Conservation (phyloP, 768 basidiomycete species). For the Podaxis sp. region DNA sequence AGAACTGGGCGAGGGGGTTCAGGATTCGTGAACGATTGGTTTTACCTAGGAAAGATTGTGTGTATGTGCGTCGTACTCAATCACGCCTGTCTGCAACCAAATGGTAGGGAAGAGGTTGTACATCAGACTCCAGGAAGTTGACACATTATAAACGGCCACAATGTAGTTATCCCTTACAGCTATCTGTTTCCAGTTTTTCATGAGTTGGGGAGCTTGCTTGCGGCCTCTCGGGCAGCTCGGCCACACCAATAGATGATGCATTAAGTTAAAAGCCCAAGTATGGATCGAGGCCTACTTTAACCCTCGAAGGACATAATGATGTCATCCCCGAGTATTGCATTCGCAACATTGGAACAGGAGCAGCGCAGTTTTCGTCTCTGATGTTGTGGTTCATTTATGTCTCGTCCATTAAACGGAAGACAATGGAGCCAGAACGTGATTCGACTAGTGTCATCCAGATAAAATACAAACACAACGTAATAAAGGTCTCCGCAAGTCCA, state of each 20-base stretch:
- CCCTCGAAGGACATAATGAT: too few relatives aligned
- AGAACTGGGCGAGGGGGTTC: constrained; percentile 15
- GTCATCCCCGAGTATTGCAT: too few relatives aligned
- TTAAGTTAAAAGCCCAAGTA: too few relatives aligned
- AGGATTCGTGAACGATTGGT: background rate
- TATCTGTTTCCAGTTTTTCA: constrained; percentile 13
- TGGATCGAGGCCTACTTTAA: too few relatives aligned
- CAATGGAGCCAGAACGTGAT: too few relatives aligned
- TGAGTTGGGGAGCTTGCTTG: background rate
- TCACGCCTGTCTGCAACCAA: constrained; percentile 23
- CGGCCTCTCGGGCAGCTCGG: too few relatives aligned
- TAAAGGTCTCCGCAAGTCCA: background rate
- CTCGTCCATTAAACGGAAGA: too few relatives aligned
- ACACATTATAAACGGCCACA: constrained; percentile 16
- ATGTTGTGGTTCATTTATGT: too few relatives aligned
- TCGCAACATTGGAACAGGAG: too few relatives aligned
- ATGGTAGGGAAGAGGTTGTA: constrained; percentile 53
- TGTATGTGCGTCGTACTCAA: constrained; percentile 20
- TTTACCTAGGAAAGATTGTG: constrained; percentile 5
- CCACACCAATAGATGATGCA: too few relatives aligned
- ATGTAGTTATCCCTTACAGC: constrained; percentile 13
- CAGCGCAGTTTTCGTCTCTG: too few relatives aligned
- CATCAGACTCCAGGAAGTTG: constrained; percentile 33
- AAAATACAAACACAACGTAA: background rate
- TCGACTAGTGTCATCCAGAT: background rate